Percentiles rank a stretch among this genome's conserved stretches.
These are phyloP conservation scores for Acanthamoeba divionensis DNA, from an alignment of 208 protist genomes.

Conservation along the genomic window DNA sequence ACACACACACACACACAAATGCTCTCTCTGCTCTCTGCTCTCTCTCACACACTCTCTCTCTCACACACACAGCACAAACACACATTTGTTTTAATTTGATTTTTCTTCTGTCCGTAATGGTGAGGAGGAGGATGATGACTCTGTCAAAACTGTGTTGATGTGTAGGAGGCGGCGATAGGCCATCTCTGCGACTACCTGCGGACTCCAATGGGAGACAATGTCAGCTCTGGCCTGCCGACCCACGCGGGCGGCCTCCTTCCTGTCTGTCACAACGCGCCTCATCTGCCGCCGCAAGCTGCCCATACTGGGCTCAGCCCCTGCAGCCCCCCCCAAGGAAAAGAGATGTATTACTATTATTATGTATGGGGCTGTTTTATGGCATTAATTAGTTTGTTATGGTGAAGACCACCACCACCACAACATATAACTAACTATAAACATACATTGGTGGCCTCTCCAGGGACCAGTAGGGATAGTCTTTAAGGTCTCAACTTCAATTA, in stretches of 20 bases:
- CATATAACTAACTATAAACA: neutral
- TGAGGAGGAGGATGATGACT: too few species aligned
- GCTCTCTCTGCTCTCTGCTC: too few species aligned
- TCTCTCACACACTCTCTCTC: too few species aligned
- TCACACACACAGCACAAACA: too few species aligned
- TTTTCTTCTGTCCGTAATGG: too few species aligned
- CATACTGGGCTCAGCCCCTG: conserved; percentile 32
- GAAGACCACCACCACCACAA: neutral
- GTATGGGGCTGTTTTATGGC: too few species aligned
- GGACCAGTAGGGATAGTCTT: neutral
- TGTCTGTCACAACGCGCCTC: conserved; percentile 8
- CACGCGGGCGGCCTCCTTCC: neutral
- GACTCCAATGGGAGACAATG: neutral
- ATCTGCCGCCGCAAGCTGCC: neutral
- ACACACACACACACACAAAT: too few species aligned
- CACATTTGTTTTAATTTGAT: too few species aligned
- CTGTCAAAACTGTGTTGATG: too few species aligned
- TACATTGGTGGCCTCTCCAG: conserved; percentile 33
- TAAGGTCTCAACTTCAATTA: conserved; percentile 29
- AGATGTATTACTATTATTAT: neutral
- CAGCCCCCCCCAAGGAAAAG: too few species aligned
- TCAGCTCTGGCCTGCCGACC: neutral
- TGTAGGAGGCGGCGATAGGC: neutral
- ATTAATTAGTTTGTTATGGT: neutral
- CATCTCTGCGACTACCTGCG: neutral